Conservation (phyloP, 1,284 basidiomycete genomes). For the Pseudozyma thailandica region DNA sequence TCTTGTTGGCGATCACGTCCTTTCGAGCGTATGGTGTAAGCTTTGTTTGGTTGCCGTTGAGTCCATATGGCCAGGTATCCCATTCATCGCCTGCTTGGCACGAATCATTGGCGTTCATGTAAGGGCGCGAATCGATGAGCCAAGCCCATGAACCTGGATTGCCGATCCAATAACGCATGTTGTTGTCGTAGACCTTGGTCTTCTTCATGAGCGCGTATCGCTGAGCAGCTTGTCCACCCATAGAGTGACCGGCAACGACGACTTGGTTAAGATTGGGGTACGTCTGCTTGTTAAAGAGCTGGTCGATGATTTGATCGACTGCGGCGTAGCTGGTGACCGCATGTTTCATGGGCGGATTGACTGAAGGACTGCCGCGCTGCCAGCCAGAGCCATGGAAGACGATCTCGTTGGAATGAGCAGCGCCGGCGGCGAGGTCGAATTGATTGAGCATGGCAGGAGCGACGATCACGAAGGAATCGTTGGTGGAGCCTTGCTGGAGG, state of each 20-base stretch:
- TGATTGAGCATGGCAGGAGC: conserved; percentile 42
- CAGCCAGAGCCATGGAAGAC: conserved; percentile 47
- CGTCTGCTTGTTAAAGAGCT: conserved; percentile 44
- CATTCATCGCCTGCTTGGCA: conserved; percentile 33
- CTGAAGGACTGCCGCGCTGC: conserved; percentile 50
- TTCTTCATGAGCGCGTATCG: conserved; percentile 57
- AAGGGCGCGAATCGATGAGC: conserved; percentile 52
- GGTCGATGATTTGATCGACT: conserved; percentile 48
- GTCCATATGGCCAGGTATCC: conserved; percentile 64
- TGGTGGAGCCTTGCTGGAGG: conserved; percentile 21
- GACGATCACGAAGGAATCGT: conserved; percentile 39
- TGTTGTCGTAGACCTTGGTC: conserved; percentile 46
- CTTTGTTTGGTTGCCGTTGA: conserved; percentile 52
- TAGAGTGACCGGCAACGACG: conserved; percentile 61
- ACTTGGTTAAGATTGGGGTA: conserved; percentile 62
- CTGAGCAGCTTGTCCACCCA: conserved; percentile 59
- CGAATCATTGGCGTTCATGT: conserved; percentile 26
- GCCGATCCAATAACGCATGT: conserved; percentile 59
- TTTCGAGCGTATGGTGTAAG: conserved; percentile 32
- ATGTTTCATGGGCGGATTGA: conserved; percentile 46
- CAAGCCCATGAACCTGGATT: conserved; percentile 62
- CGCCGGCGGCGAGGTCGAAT: conserved; percentile 45
- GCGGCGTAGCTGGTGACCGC: conserved; percentile 52
- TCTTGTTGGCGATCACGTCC: conserved; percentile 39
- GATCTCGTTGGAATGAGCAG: conserved; percentile 33